These are phyloP conservation scores for Keithomyces neogunnii DNA, from an alignment of 2,329 filamentous ascomycete genomes.

Conservation along the genomic window DNA sequence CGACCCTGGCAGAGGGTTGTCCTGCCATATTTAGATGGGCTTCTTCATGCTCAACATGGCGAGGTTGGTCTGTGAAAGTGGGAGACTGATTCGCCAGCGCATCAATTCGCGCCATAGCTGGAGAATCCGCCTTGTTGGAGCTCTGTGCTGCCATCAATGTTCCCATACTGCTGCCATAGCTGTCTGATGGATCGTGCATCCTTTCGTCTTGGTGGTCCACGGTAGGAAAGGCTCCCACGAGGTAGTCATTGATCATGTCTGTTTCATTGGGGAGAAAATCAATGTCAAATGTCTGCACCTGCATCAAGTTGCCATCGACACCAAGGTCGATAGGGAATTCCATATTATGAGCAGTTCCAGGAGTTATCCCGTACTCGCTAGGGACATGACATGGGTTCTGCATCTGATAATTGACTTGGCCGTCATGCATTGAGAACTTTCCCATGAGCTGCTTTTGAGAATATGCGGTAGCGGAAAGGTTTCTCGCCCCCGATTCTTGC, in stretches of 20 bases:
- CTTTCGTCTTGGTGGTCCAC: constrained; percentile 1
- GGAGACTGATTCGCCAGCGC: no score
- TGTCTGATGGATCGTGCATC: not conserved
- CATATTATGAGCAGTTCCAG: not conserved
- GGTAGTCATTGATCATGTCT: constrained; percentile 9
- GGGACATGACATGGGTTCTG: no score
- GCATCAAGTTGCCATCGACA: constrained; percentile 1
- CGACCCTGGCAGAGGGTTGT: not conserved
- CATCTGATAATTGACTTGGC: not conserved
- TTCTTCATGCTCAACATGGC: no score
- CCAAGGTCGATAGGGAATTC: not conserved
- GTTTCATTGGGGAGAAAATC: constrained; percentile 8
- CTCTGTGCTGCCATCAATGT: no score
- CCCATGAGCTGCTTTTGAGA: constrained; percentile 3
- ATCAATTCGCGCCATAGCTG: no score
- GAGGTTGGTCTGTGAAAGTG: no score
- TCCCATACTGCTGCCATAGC: not conserved
- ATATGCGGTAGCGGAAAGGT: not conserved
- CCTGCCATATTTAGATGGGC: no score
- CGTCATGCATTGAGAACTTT: constrained; percentile 1
- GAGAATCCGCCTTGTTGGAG: no score
- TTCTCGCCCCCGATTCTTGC: not conserved
- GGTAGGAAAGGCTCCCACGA: constrained; percentile 1
- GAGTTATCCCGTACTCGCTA: no score
- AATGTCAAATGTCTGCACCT: constrained; percentile 2